phyloP scores from a whole-genome alignment of 1,284 basidiomycete species.

The Trametes pubescens region DNA sequence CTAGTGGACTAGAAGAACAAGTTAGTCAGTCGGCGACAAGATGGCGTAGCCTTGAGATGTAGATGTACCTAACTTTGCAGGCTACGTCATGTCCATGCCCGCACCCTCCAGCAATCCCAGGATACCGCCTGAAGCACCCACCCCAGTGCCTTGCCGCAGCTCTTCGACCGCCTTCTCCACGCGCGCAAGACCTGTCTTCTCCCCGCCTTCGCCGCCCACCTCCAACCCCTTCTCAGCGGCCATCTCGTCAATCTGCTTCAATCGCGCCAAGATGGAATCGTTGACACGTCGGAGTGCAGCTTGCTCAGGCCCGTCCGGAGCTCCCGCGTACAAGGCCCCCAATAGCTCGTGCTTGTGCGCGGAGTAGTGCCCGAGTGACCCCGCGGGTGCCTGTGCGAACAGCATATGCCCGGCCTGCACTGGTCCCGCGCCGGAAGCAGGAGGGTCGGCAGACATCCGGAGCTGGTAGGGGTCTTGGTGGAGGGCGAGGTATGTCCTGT shows the following conservation, averaged over 20 bases:
- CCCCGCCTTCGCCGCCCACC: conserved; percentile 53
- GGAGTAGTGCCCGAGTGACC: conserved; percentile 50
- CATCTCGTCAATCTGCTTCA: conserved; percentile 60
- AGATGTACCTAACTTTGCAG: no score
- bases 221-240: conserved; percentile 50
- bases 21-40: no score
- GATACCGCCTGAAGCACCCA: conserved; percentile 45
- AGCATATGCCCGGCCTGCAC: conserved; percentile 43
- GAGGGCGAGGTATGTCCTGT: conserved; percentile 27
- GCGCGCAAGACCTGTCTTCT: conserved; percentile 55
- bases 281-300: conserved; percentile 48
- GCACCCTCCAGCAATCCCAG: conserved; percentile 55
- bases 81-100: conserved; percentile 37
- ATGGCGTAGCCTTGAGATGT: no score
- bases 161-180: conserved; percentile 58
- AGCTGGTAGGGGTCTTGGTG: neutral
- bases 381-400: conserved; percentile 47
- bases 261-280: conserved; percentile 55
- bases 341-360: conserved; percentile 52
- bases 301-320: conserved; percentile 2
- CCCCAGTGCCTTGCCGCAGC: conserved; percentile 33
- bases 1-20: no score
- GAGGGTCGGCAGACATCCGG: conserved; percentile 4
- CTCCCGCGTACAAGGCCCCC: conserved; percentile 40
- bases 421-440: conserved; percentile 7